Percentiles rank a stretch among this genome's conserved stretches.
Evolutionary conservation across 768 basidiomycete genomes (phyloP).

Genomic region (Suillus decipiens): DNA sequence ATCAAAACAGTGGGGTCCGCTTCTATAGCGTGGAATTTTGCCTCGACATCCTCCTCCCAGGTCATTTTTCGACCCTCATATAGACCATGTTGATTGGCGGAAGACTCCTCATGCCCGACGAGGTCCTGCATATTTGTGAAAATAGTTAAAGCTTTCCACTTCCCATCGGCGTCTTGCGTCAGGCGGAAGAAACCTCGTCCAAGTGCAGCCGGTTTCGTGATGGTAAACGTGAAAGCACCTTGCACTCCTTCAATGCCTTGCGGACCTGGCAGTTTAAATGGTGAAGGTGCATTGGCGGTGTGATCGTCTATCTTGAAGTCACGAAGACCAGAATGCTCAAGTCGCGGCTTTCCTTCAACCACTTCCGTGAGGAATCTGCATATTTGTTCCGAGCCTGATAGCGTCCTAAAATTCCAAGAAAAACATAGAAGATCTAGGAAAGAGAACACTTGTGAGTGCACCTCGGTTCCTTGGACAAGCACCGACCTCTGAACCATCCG

Average conservation of each 20-base stretch:
- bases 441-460: neutral
- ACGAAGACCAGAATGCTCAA: neutral
- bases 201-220: conserved; percentile 70
- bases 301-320: conserved; percentile 24
- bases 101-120: conserved; percentile 47
- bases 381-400: neutral
- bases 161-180: conserved; percentile 35
- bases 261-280: conserved; percentile 82
- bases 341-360: neutral
- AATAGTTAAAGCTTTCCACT: conserved; percentile 57
- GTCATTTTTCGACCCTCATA: neutral
- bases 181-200: conserved; percentile 1
- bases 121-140: conserved; percentile 59
- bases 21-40: neutral
- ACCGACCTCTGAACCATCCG: neutral
- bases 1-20: conserved; percentile 27
- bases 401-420: neutral
- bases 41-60: neutral
- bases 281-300: conserved; percentile 76
- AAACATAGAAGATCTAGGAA: neutral
- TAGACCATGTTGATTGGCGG: conserved; percentile 29
- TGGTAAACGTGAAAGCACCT: conserved; percentile 53
- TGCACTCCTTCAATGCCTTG: neutral
- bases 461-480: neutral
- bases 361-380: neutral